A percentile compares a stretch with the other conserved stretches of the same genome.
phyloP scores from a whole-genome alignment of 2,329 filamentous ascomycete species.

The Anthostomella pinea region DNA sequence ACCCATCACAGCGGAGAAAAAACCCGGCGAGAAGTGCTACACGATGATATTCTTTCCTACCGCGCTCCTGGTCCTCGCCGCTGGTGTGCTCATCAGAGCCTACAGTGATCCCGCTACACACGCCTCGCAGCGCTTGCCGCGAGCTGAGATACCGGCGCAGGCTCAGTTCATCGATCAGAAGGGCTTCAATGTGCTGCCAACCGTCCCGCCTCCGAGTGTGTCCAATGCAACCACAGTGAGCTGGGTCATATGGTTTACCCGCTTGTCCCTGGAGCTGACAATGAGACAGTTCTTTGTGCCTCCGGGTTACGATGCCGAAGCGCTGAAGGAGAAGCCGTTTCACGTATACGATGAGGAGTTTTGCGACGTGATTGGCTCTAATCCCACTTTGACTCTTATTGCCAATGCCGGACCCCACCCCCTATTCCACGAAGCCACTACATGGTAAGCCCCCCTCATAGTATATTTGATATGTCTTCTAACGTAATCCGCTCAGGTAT shows the following conservation, averaged over 20 bases:
- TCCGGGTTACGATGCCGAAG: conserved; percentile 39
- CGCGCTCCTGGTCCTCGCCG: conserved; percentile 15
- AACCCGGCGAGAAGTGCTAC: too few relatives aligned
- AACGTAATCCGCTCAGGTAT: conserved; percentile 27
- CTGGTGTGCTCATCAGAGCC: conserved; percentile 14
- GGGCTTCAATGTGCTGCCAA: conserved; percentile 40
- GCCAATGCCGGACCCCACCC: conserved; percentile 43
- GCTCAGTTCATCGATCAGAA: conserved; percentile 44
- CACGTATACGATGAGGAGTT: conserved; percentile 52
- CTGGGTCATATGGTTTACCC: too few relatives aligned
- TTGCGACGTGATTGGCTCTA: conserved; percentile 44
- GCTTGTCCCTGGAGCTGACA: conserved; percentile 6
- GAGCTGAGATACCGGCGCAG: conserved; percentile 29
- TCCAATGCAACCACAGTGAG: conserved; percentile 37
- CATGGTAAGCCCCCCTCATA: conserved; percentile 39
- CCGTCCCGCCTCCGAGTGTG: conserved; percentile 36
- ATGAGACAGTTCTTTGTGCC: conserved; percentile 38
- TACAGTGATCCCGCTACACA: conserved; percentile 9
- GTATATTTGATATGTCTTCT: too few relatives aligned
- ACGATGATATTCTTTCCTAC: conserved; percentile 20
- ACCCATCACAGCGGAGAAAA: too few relatives aligned
- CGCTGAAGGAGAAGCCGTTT: conserved; percentile 38
- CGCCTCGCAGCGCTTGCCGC: conserved; percentile 3
- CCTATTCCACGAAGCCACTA: conserved; percentile 54
- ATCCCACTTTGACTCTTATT: conserved; percentile 49